phyloP scores from a whole-genome alignment of 129 eudicot genomes.

The Ambrosia trifida region DNA sequence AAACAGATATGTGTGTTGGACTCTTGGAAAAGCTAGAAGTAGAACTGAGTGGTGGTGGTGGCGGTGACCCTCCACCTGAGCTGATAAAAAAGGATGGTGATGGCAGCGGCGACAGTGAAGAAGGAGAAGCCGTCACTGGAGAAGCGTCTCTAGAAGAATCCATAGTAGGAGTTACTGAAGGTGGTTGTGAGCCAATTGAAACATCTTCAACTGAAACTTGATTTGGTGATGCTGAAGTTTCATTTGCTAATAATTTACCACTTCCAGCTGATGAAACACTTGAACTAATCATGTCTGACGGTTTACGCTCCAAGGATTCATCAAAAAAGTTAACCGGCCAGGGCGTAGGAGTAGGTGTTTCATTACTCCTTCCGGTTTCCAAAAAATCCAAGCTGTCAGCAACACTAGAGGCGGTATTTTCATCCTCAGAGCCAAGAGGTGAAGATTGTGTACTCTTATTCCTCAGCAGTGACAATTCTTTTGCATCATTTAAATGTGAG shows the following conservation, averaged over 20 bases:
- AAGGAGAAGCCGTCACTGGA: slow-evolving; percentile 25
- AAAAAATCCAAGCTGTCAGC: slow-evolving; percentile 89
- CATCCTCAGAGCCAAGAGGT: slow-evolving; percentile 91
- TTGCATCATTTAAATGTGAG: slow-evolving; percentile 68
- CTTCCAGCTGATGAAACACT: slow-evolving; percentile 30
- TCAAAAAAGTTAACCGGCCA: slow-evolving; percentile 44
- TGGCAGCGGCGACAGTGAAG: slow-evolving; percentile 21
- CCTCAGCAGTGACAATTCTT: slow-evolving; percentile 68
- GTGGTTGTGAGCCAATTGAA: slow-evolving; percentile 31
- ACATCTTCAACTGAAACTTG: slow-evolving; percentile 24
- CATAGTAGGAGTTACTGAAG: slow-evolving; percentile 21
- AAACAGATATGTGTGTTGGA: slow-evolving; percentile 19
- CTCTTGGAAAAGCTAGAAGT: not conserved
- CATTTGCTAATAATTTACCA: slow-evolving; percentile 36
- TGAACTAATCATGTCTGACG: slow-evolving; percentile 34
- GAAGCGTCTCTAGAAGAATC: slow-evolving; percentile 24
- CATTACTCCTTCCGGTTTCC: slow-evolving; percentile 67
- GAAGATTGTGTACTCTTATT: slow-evolving; percentile 73
- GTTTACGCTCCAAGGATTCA: slow-evolving; percentile 40
- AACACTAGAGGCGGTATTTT: slow-evolving; percentile 77
- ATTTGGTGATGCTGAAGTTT: slow-evolving; percentile 27
- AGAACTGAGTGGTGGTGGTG: slow-evolving; percentile 4
- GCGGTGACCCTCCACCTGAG: slow-evolving; percentile 20
- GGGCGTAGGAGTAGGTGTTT: slow-evolving; percentile 31
- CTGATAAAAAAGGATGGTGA: slow-evolving; percentile 16